Evolutionary conservation across 176 grass and related monocot species (phyloP).

Genomic region (Thalia dealbata): DNA sequence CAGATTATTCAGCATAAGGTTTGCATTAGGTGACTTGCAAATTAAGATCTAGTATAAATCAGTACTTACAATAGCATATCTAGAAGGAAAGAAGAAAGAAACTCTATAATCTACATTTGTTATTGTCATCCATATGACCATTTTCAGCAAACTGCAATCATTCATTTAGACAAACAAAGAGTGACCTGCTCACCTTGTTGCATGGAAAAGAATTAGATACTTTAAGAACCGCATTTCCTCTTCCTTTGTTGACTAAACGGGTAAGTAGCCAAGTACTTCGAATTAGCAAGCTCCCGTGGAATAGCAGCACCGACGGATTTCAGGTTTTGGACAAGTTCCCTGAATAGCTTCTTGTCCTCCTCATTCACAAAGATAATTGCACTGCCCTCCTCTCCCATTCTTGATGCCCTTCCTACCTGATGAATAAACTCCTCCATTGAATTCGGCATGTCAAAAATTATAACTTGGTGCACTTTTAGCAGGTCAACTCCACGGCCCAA

Average conservation of each 20-base stretch:
- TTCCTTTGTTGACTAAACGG: conserved; percentile 33
- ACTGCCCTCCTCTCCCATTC: conserved; percentile 60
- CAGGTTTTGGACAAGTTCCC: conserved; percentile 55
- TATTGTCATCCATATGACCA: background rate
- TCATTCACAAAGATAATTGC: conserved; percentile 71
- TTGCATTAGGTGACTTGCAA: too few species aligned
- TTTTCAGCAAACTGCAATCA: background rate
- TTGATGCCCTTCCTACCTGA: conserved; percentile 79
- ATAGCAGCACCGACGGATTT: conserved; percentile 54
- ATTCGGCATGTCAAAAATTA: conserved; percentile 90
- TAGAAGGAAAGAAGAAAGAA: background rate
- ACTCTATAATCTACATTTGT: background rate
- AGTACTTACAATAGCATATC: background rate
- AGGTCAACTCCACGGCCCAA: conserved; percentile 85
- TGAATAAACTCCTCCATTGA: conserved; percentile 87
- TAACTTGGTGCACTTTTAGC: conserved; percentile 61
- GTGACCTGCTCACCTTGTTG: background rate
- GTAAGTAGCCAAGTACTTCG: conserved; percentile 34
- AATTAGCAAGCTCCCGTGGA: conserved; percentile 58
- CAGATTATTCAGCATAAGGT: background rate
- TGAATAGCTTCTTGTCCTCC: conserved; percentile 74
- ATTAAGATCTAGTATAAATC: too few species aligned
- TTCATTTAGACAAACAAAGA: background rate
- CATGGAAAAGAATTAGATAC: background rate
- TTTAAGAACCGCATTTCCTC: conserved; percentile 41